Conservation (phyloP, 106 monocot species). For the Posidonia australis region DNA sequence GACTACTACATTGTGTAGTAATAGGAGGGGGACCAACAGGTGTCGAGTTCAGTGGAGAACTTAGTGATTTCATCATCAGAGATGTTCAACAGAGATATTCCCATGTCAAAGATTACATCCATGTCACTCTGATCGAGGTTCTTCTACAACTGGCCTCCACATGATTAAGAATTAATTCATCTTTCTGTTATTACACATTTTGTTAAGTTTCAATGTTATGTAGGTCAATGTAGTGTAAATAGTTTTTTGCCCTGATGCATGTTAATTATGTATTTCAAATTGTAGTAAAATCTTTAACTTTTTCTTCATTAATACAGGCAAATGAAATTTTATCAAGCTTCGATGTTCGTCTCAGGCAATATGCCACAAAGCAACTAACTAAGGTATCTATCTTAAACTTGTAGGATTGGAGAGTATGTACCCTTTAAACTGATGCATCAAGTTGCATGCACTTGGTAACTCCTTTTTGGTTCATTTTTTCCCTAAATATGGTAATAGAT, state of each 20-base stretch:
- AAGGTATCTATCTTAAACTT: constrained; percentile 47
- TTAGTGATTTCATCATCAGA: constrained; percentile 89
- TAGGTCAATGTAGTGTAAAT: too few species aligned
- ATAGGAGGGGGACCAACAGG: constrained; percentile 97
- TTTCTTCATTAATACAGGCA: constrained; percentile 37
- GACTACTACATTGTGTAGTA: constrained; percentile 89
- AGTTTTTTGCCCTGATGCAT: background rate
- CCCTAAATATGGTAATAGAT: too few species aligned
- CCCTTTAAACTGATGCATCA: too few species aligned
- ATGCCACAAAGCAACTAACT: constrained; percentile 77
- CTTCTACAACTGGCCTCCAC: background rate
- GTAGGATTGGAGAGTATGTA: too few species aligned
- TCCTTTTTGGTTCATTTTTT: too few species aligned
- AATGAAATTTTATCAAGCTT: constrained; percentile 97
- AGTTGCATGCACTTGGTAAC: too few species aligned
- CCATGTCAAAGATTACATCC: constrained; percentile 91
- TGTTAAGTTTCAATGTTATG: too few species aligned
- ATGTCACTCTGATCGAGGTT: constrained; percentile 93
- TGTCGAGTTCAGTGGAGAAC: constrained; percentile 97
- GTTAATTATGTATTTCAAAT: background rate
- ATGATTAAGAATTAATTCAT: background rate
- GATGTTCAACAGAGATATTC: constrained; percentile 85
- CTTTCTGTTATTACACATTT: background rate
- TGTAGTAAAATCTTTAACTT: background rate
- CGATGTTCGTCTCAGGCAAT: constrained; percentile 80